Evolutionary conservation across 2,329 filamentous ascomycete species (phyloP), one percentile per base, ranked within the genome.

Genomic region (Colletotrichum sp.): DNA sequence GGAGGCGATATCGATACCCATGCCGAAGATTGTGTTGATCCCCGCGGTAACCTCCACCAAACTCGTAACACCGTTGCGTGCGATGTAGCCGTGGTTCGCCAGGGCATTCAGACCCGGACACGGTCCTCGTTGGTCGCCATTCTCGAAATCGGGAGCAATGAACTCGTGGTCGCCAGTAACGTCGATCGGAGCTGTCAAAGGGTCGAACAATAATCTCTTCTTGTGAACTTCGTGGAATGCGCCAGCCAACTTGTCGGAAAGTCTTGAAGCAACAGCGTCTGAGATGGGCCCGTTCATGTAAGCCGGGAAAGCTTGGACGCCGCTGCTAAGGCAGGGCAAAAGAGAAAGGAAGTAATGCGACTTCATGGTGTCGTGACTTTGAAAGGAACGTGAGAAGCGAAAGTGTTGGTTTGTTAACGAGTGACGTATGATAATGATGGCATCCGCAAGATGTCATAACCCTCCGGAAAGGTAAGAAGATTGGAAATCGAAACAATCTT

Each of bases 1-100:
- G 3, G 83, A 82, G 3, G 83, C 81, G 1, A 89, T 78, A 18
- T 88, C 88, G 21, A 88, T 66, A 1, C 85, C 84, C 88, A 90
- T 90, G 6, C 87, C 87, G 30, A 83, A 88, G 2, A 90, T 83
- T 15, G 78, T 70, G 18, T 78, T 73, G 63, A 78, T 64, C 21
- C 72, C 78, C 2, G 64, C 75, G 52, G 76, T 75, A 52, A 80
- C 75, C 60, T 75, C 71, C 16, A 65, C 60, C 44, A 79, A 26
- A 30, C 75, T 73, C 24, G 77, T 78, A 13, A 81, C 77, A 24
- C 84, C 82, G 21, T 81, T 77, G 9, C 81, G 79, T 32, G 79
- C 79, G 12, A 85, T 78, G 64, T 85, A 86, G 3, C 84, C 84
- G 66, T 86, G 84, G 71, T 86, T 86, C 13, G 84, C 84, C 16